Evolutionary conservation across 108 stramenopile genomes (phyloP).

Genomic region (Nitzschia sp.): DNA sequence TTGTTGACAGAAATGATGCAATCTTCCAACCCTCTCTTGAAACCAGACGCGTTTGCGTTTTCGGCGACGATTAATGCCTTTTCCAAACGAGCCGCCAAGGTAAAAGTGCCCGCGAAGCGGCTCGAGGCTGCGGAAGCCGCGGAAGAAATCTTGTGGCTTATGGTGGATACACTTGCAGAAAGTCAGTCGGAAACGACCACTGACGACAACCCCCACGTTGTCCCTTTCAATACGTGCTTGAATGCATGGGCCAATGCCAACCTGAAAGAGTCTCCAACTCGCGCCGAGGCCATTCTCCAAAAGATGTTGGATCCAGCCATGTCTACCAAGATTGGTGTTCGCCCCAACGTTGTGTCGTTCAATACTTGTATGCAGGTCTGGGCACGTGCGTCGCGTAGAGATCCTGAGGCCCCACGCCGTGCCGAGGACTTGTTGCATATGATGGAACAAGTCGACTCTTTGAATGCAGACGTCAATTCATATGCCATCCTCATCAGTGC

Average conservation of each 20-base stretch:
- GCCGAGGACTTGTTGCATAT: conserved; percentile 46
- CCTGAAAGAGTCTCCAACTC: conserved; percentile 23
- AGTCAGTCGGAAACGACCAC: not conserved
- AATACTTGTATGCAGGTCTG: conserved; percentile 54
- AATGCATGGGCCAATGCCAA: conserved; percentile 46
- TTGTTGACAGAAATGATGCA: conserved; percentile 38
- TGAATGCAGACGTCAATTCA: conserved; percentile 35
- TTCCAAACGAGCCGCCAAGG: conserved; percentile 29
- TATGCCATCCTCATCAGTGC: conserved; percentile 53
- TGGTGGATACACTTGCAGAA: conserved; percentile 29
- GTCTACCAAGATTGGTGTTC: not conserved
- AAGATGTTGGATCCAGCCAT: conserved; percentile 36
- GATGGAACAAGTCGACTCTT: conserved; percentile 11
- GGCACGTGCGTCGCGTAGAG: conserved; percentile 25
- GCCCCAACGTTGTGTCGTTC: conserved; percentile 37
- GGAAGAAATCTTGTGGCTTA: conserved; percentile 43
- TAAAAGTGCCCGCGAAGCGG: conserved; percentile 19
- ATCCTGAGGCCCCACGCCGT: conserved; percentile 22
- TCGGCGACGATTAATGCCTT: conserved; percentile 36
- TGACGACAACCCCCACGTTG: conserved; percentile 11
- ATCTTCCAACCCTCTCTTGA: conserved; percentile 15
- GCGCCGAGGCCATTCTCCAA: conserved; percentile 42
- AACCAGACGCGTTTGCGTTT: conserved; percentile 26
- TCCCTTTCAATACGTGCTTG: conserved; percentile 50
- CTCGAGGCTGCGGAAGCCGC: conserved; percentile 42